Conservation (phyloP, 2,329 filamentous ascomycete genomes). For the Fusarium algeriense region DNA sequence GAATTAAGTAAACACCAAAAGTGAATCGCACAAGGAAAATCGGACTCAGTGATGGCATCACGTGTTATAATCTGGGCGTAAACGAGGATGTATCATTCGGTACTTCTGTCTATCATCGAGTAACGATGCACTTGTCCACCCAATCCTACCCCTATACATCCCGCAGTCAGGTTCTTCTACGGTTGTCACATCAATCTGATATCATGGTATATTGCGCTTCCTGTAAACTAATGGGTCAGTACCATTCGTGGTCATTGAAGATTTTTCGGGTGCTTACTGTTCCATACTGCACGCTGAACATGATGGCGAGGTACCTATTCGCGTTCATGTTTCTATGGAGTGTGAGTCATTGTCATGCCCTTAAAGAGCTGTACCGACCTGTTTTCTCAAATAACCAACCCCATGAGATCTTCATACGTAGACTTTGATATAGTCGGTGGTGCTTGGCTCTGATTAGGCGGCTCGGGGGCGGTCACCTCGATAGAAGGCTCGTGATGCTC, state of each 20-base stretch:
- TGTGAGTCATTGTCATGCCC: background rate
- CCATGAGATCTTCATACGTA: background rate
- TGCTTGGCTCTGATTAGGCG: too few relatives aligned
- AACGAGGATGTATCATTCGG: background rate
- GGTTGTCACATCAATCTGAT: too few relatives aligned
- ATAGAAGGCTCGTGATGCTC: too few relatives aligned
- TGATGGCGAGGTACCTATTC: background rate
- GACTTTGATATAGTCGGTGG: fast-evolving
- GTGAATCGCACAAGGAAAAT: background rate
- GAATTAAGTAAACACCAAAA: background rate
- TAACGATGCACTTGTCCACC: background rate
- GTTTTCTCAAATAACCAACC: fast-evolving
- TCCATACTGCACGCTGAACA: too few relatives aligned
- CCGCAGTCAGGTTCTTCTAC: too few relatives aligned
- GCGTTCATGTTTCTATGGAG: background rate
- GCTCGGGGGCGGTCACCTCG: background rate
- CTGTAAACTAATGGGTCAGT: background rate
- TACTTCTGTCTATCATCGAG: background rate
- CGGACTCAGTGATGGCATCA: background rate
- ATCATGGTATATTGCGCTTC: too few relatives aligned
- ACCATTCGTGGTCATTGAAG: too few relatives aligned
- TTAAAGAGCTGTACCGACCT: background rate
- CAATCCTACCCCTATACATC: background rate
- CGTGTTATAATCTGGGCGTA: background rate
- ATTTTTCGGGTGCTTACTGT: background rate